Conservation (phyloP, 768 basidiomycete genomes). For the Asterophora lycoperdoides region DNA sequence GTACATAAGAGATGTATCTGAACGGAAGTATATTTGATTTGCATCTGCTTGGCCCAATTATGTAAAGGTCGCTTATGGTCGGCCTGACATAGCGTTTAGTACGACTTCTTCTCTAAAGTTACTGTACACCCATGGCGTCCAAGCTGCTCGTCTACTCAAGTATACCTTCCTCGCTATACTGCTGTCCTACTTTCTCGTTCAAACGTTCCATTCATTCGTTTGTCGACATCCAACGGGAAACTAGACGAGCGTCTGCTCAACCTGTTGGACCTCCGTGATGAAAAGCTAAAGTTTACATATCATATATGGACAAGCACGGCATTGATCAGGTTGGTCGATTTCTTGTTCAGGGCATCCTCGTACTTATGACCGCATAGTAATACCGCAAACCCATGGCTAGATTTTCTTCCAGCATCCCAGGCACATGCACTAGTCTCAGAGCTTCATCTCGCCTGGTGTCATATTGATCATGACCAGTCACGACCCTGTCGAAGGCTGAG, state of each 20-base stretch:
- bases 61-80: background rate
- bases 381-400: conserved; percentile 89
- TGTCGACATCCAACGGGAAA: conserved; percentile 39
- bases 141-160: conserved; percentile 66
- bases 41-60: conserved; percentile 15
- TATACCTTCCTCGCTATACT: conserved; percentile 79
- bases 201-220: conserved; percentile 63
- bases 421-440: conserved; percentile 64
- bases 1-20: background rate
- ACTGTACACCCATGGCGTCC: conserved; percentile 19
- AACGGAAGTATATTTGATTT: conserved; percentile 7
- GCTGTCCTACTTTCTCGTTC: conserved; percentile 61
- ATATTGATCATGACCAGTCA: conserved; percentile 87
- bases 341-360: too few species aligned
- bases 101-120: background rate
- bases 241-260: conserved; percentile 61
- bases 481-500: too few species aligned
- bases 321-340: conserved; percentile 64
- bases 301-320: conserved; percentile 81
- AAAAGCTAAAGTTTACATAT: conserved; percentile 79
- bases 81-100: background rate
- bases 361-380: conserved; percentile 44
- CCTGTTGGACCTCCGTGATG: conserved; percentile 68
- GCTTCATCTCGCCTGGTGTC: conserved; percentile 81
- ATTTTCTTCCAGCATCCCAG: conserved; percentile 69